Conservation (phyloP, 805 yeast genomes). For the Starmerella apicola region DNA sequence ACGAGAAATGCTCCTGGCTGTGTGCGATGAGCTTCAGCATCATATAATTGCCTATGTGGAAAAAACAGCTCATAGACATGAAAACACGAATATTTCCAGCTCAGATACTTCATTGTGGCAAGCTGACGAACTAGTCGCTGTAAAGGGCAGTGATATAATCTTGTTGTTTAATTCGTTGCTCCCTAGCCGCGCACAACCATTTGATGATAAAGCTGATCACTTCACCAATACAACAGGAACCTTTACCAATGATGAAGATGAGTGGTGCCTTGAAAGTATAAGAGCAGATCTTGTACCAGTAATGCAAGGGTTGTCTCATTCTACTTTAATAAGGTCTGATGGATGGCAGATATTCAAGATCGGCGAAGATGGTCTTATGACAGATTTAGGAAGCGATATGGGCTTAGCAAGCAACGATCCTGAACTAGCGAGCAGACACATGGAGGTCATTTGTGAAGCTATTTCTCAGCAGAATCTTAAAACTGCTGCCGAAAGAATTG, state of each 20-base stretch:
- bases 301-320: slow-evolving; percentile 20
- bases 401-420: slow-evolving; percentile 5
- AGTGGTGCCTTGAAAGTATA: slow-evolving; percentile 27
- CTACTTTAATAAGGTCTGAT: slow-evolving; percentile 16
- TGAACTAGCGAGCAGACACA: background rate
- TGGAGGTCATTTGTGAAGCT: slow-evolving; percentile 13
- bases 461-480: slow-evolving; percentile 4
- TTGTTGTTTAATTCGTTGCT: slow-evolving; percentile 21
- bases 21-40: background rate
- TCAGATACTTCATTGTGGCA: slow-evolving; percentile 10
- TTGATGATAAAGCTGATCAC: background rate
- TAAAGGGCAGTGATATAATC: slow-evolving; percentile 25
- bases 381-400: slow-evolving; percentile 21
- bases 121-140: slow-evolving; percentile 22
- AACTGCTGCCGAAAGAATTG: slow-evolving; percentile 1
- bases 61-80: no score
- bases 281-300: slow-evolving; percentile 27
- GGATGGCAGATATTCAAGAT: slow-evolving; percentile 28
- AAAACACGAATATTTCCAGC: no score
- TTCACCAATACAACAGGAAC: background rate
- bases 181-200: slow-evolving; percentile 4
- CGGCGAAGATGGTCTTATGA: slow-evolving; percentile 23
- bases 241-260: slow-evolving; percentile 17
- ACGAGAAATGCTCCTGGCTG: background rate
- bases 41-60: no score